Percentiles rank a stretch among this genome's conserved stretches.
Conservation (phyloP, 164 flowering plant genomes). For the Houttuynia cordata region DNA sequence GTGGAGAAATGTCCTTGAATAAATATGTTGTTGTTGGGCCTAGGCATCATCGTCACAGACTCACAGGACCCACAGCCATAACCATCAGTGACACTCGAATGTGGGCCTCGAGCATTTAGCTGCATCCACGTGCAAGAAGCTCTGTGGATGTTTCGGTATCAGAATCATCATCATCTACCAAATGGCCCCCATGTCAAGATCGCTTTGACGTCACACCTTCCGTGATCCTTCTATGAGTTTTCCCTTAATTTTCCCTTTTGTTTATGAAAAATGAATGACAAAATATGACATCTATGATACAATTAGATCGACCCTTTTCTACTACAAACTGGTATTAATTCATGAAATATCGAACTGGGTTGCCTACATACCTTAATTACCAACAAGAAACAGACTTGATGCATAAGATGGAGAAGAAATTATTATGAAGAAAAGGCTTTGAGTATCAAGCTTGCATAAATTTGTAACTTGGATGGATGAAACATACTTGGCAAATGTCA, state of each 20-base stretch:
- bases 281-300: too few species aligned
- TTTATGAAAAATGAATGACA: neutral
- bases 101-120: neutral
- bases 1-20: neutral
- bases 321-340: too few species aligned
- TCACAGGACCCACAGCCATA: too few species aligned
- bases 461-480: neutral
- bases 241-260: neutral
- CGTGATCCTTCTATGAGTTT: neutral
- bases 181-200: neutral
- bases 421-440: neutral
- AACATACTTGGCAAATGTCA: constrained; percentile 78
- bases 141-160: neutral
- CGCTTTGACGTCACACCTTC: neutral
- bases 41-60: neutral
- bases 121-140: neutral
- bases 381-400: neutral
- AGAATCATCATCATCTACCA: neutral
- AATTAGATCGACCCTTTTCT: too few species aligned
- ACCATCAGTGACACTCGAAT: too few species aligned
- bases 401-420: too few species aligned
- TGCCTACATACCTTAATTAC: neutral
- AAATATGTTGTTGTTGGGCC: neutral
- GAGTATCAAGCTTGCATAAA: too few species aligned
- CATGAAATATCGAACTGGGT: neutral